Conservation (phyloP, 345 rosid species). For the Boechera stricta region DNA sequence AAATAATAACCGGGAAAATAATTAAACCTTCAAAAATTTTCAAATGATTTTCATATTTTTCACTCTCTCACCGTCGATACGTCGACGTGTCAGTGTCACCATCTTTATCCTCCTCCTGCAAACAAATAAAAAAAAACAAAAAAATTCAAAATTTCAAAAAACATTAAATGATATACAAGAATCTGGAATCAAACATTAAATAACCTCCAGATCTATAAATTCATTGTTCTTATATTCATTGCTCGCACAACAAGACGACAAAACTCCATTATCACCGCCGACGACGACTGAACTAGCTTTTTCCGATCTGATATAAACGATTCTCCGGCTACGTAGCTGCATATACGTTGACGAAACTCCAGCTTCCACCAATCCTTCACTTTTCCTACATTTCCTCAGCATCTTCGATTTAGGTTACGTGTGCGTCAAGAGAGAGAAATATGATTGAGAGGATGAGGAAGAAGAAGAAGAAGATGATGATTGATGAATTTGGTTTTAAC, state of each 20-base stretch:
- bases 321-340: slow-evolving; percentile 52
- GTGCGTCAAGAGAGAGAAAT: slow-evolving; percentile 9
- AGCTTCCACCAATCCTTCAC: slow-evolving; percentile 49
- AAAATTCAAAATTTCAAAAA: slow-evolving; percentile 29
- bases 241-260: slow-evolving; percentile 56
- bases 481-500: slow-evolving; percentile 43
- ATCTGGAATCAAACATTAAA: slow-evolving; percentile 28
- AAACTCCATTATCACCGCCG: slow-evolving; percentile 26
- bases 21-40: slow-evolving; percentile 33
- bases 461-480: not conserved
- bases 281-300: slow-evolving; percentile 34
- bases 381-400: slow-evolving; percentile 53
- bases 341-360: slow-evolving; percentile 45
- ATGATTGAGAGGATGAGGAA: slow-evolving; percentile 15
- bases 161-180: slow-evolving; percentile 24
- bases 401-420: slow-evolving; percentile 27
- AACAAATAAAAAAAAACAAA: not conserved
- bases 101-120: slow-evolving; percentile 52
- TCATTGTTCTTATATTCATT: slow-evolving; percentile 36
- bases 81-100: slow-evolving; percentile 62
- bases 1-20: slow-evolving; percentile 9
- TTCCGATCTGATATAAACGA: slow-evolving; percentile 24
- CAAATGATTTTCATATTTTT: slow-evolving; percentile 9
- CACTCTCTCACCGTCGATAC: slow-evolving; percentile 38
- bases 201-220: slow-evolving; percentile 64